Conservation (phyloP, 2,329 filamentous ascomycete genomes). For the Clonostachys rosea region DNA sequence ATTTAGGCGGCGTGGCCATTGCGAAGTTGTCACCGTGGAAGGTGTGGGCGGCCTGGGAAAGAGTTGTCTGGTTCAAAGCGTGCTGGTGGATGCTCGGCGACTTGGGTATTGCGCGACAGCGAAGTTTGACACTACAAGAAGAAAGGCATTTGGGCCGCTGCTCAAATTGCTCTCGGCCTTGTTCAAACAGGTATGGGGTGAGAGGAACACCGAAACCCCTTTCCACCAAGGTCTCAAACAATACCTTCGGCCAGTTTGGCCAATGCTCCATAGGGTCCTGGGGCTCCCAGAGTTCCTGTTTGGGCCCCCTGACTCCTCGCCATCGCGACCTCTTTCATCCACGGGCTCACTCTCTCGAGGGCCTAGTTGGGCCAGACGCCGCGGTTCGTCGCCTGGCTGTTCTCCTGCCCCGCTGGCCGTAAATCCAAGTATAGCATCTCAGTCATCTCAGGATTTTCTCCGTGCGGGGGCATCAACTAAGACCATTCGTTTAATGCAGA, state of each 20-base stretch:
- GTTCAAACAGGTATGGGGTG: slow-evolving; percentile 64
- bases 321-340: slow-evolving; percentile 26
- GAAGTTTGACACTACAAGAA: slow-evolving; percentile 60
- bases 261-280: slow-evolving; percentile 55
- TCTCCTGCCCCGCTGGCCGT: slow-evolving; percentile 28
- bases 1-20: slow-evolving; percentile 57
- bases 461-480: slow-evolving; percentile 54
- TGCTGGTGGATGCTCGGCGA: slow-evolving; percentile 54
- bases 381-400: slow-evolving; percentile 43
- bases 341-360: slow-evolving; percentile 18
- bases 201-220: slow-evolving; percentile 59
- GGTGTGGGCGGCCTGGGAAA: slow-evolving; percentile 62
- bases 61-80: slow-evolving; percentile 58
- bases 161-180: slow-evolving; percentile 61
- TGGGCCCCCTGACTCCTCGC: slow-evolving; percentile 34
- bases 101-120: slow-evolving; percentile 62
- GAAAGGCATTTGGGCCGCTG: slow-evolving; percentile 57
- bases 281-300: slow-evolving; percentile 67
- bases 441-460: slow-evolving; percentile 56
- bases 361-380: slow-evolving; percentile 23
- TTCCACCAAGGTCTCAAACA: slow-evolving; percentile 59
- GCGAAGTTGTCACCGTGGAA: slow-evolving; percentile 58
- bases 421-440: slow-evolving; percentile 33
- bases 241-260: slow-evolving; percentile 60
- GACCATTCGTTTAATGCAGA: slow-evolving; percentile 76